A percentile compares a stretch with the other conserved stretches of the same genome.
Conservation (phyloP, 768 basidiomycete genomes). For the Boletus sp. region DNA sequence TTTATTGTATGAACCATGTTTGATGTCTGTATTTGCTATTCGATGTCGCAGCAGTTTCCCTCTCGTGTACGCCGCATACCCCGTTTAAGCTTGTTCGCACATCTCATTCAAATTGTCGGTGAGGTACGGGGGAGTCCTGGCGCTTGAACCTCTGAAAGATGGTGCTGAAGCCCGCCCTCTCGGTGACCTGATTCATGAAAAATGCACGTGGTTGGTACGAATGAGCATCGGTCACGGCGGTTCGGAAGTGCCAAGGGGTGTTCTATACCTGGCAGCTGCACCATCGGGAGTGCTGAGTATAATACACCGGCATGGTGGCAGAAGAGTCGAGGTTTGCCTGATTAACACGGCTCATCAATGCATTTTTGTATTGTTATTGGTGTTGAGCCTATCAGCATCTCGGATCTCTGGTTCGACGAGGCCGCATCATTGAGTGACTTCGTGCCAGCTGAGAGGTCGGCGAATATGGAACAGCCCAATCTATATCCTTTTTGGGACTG, state of each 20-base stretch:
- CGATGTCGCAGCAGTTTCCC: background rate
- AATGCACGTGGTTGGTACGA: no score
- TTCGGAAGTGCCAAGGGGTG: background rate
- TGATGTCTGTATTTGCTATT: constrained; percentile 11
- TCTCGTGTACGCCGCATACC: background rate
- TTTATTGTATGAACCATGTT: constrained; percentile 4
- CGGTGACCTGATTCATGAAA: no score
- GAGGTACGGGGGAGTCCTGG: background rate
- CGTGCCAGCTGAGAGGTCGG: background rate
- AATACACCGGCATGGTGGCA: no score
- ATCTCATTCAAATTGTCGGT: background rate
- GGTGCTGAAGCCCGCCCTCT: no score
- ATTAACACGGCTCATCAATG: background rate
- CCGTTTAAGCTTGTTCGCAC: background rate
- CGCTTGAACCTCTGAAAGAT: background rate
- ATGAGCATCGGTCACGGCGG: background rate
- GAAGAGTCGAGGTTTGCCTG: background rate
- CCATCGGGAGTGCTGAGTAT: no score
- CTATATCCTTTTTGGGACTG: constrained; percentile 13
- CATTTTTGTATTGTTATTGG: no score
- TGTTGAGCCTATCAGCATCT: no score
- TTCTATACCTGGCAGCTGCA: no score
- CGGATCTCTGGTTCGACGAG: no score
- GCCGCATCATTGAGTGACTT: no score
- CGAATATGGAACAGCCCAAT: constrained; percentile 7